Percentiles rank a stretch among this genome's conserved stretches.
Conservation (phyloP, 148 eudicot genomes). For the Vaccinium macrocarpon region DNA sequence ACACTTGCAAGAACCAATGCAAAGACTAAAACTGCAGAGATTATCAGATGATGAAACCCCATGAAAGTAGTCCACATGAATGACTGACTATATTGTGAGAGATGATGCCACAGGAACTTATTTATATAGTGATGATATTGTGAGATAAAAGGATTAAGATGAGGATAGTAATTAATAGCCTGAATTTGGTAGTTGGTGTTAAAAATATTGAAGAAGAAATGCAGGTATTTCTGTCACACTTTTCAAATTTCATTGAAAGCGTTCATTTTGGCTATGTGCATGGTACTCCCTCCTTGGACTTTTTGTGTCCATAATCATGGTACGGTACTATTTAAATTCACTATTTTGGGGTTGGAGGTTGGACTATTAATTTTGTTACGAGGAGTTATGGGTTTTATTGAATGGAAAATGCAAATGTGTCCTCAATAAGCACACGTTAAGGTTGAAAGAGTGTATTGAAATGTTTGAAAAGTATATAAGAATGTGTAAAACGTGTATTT, state of each 20-base stretch:
- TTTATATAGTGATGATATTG: neutral
- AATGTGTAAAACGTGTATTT: too few relatives aligned
- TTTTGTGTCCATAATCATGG: neutral
- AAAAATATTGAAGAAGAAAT: neutral
- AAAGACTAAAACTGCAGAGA: conserved; percentile 24
- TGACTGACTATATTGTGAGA: neutral
- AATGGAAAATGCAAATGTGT: too few relatives aligned
- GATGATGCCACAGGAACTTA: neutral
- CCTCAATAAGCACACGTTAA: too few relatives aligned
- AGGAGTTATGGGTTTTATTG: too few relatives aligned
- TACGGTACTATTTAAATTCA: too few relatives aligned
- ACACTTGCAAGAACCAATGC: conserved; percentile 37
- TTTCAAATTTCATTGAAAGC: neutral
- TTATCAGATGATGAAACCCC: conserved; percentile 34
- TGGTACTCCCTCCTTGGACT: neutral
- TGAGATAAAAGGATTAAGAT: neutral
- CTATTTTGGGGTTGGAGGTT: too few relatives aligned
- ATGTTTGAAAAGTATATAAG: too few relatives aligned
- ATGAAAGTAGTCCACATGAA: conserved; percentile 8
- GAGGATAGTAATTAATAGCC: conserved; percentile 29
- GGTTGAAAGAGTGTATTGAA: too few relatives aligned
- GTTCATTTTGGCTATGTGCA: neutral
- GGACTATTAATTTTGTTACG: too few relatives aligned
- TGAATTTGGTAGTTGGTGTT: conserved; percentile 32
- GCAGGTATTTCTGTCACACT: neutral